Conservation (phyloP, 768 basidiomycete genomes). For the Dioszegia crocea region DNA sequence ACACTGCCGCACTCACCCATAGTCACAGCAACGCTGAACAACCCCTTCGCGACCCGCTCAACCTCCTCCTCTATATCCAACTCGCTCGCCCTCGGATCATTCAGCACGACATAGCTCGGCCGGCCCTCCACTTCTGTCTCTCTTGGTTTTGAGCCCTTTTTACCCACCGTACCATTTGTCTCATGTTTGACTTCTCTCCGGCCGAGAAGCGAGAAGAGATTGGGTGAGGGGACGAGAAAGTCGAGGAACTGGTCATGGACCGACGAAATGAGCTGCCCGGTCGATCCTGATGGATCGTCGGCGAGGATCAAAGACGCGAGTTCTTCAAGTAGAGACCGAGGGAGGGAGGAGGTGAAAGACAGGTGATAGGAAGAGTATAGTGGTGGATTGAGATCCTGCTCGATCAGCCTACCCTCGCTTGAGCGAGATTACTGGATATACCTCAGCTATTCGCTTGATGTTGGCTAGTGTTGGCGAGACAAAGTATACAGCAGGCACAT, state of each 20-base stretch:
- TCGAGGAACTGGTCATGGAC: conserved; percentile 96
- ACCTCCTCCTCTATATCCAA: conserved; percentile 88
- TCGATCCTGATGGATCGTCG: conserved; percentile 47
- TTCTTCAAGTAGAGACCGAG: conserved; percentile 85
- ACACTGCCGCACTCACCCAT: conserved; percentile 57
- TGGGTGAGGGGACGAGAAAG: conserved; percentile 87
- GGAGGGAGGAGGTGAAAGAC: conserved; percentile 89
- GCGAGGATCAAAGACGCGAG: conserved; percentile 81
- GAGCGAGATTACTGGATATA: conserved; percentile 21
- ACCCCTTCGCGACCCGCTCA: conserved; percentile 79
- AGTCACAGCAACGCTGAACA: conserved; percentile 87
- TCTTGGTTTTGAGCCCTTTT: conserved; percentile 22
- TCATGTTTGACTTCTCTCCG: conserved; percentile 35
- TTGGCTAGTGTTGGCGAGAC: conserved; percentile 84
- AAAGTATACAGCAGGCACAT: conserved; percentile 97
- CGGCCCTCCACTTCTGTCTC: conserved; percentile 41
- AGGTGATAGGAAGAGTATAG: conserved; percentile 91
- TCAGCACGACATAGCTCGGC: conserved; percentile 77
- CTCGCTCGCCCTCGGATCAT: conserved; percentile 84
- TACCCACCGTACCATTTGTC: conserved; percentile 15
- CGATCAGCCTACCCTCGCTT: not conserved
- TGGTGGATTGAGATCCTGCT: conserved; percentile 70
- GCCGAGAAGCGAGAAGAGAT: conserved; percentile 83
- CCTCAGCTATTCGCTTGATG: conserved; percentile 78
- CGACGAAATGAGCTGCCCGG: conserved; percentile 52